Conservation (phyloP, 2,329 filamentous ascomycete species). For the Didymella lethalis region DNA sequence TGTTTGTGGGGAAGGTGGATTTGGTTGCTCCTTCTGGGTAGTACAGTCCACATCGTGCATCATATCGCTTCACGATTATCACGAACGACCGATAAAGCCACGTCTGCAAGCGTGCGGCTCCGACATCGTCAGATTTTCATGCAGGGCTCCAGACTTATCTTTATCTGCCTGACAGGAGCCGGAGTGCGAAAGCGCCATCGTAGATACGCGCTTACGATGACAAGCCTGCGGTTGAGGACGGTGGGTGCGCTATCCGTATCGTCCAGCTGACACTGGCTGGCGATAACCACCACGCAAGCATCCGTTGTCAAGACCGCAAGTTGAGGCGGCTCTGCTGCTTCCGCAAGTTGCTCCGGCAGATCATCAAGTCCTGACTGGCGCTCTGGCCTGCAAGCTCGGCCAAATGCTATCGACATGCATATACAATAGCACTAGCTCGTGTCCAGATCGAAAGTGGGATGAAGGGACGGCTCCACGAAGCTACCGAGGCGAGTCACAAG, state of each 20-base stretch:
- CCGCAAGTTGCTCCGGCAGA: constrained; percentile 8
- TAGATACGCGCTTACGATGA: constrained; percentile 20
- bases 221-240: constrained; percentile 7
- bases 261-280: constrained; percentile 13
- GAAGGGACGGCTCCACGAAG: neutral
- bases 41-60: constrained; percentile 28
- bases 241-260: neutral
- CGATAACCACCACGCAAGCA: neutral
- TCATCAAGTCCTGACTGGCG: constrained; percentile 5
- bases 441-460: neutral
- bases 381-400: constrained; percentile 6
- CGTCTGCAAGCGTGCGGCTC: constrained; percentile 26
- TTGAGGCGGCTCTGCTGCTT: constrained; percentile 22
- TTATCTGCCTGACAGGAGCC: neutral
- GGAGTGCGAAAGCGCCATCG: constrained; percentile 2
- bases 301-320: neutral
- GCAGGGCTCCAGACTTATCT: constrained; percentile 18
- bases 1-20: constrained; percentile 25
- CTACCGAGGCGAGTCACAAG: constrained; percentile 9
- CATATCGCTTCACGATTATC: constrained; percentile 32
- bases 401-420: constrained; percentile 1
- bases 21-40: constrained; percentile 24
- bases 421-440: neutral
- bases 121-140: constrained; percentile 16
- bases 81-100: constrained; percentile 33